Conservation (phyloP, 371 early-diverging fungal species). For the Saksenaea vasiformis region DNA sequence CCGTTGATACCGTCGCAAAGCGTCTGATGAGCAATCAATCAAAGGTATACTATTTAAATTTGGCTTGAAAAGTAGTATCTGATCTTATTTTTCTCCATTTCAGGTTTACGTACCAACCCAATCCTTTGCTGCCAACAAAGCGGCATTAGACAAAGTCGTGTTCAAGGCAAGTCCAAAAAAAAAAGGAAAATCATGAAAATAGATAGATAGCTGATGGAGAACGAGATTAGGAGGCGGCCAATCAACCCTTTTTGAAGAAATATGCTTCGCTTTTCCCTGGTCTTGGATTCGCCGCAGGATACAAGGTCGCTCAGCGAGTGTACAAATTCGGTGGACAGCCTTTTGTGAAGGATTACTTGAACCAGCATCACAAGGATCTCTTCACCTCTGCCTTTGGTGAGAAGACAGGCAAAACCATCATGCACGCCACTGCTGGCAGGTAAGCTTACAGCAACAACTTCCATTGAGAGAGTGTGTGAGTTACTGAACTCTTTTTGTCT, state of each 20-base stretch:
- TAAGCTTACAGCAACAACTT: conserved; percentile 12
- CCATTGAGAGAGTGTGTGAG: not conserved
- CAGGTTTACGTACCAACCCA: conserved; percentile 68
- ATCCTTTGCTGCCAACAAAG: conserved; percentile 59
- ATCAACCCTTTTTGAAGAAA: conserved; percentile 70
- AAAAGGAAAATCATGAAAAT: not conserved
- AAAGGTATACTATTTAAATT: conserved; percentile 54
- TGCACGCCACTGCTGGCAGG: conserved; percentile 96
- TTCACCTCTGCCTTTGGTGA: conserved; percentile 89
- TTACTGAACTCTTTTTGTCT: not conserved
- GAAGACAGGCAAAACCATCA: conserved; percentile 90
- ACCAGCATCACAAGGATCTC: conserved; percentile 72
- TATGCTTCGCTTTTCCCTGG: conserved; percentile 96
- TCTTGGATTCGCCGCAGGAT: conserved; percentile 95
- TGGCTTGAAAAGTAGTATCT: too few relatives aligned
- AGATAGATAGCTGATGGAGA: not conserved
- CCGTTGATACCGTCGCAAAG: conserved; percentile 98
- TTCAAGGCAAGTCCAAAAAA: conserved; percentile 70
- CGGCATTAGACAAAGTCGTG: conserved; percentile 71
- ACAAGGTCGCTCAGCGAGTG: conserved; percentile 93
- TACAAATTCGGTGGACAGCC: conserved; percentile 99
- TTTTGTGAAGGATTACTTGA: conserved; percentile 90
- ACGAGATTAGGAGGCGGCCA: conserved; percentile 70
- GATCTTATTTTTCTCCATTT: too few relatives aligned
- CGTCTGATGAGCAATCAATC: conserved; percentile 94